These are phyloP conservation scores for Galerina sulciceps DNA, from an alignment of 768 basidiomycete genomes.

Conservation along the genomic window DNA sequence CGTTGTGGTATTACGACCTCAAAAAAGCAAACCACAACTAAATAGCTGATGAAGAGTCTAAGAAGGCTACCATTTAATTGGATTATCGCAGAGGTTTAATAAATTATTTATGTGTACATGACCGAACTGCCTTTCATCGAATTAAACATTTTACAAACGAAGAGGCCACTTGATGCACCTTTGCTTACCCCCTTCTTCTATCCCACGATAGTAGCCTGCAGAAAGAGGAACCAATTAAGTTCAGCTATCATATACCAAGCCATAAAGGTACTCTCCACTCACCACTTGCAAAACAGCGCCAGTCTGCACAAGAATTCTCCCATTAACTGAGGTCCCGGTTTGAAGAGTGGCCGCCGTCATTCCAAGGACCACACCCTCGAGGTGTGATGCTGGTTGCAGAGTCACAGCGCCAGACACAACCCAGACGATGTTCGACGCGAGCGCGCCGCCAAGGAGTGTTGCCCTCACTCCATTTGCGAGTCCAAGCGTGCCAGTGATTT, in stretches of 20 bases:
- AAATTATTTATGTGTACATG: no score
- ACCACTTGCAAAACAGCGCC: conserved; percentile 17
- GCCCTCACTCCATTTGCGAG: conserved; percentile 5
- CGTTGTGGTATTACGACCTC: no score
- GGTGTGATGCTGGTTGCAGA: conserved; percentile 13
- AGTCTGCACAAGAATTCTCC: conserved; percentile 25
- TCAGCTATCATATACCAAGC: neutral
- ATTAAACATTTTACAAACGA: no score
- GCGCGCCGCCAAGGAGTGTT: conserved; percentile 22
- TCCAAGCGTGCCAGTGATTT: conserved; percentile 18
- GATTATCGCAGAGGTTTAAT: no score
- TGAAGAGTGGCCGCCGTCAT: conserved; percentile 14
- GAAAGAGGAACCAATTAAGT: neutral
- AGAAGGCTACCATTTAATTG: no score
- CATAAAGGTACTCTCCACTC: neutral
- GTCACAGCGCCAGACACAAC: conserved; percentile 16
- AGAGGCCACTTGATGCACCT: no score
- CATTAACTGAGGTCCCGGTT: conserved; percentile 19
- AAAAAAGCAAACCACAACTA: no score
- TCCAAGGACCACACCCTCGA: conserved; percentile 22
- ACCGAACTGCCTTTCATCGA: no score
- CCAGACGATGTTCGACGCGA: conserved; percentile 25
- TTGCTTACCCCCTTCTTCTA: neutral
- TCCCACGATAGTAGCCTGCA: neutral
- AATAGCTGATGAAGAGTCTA: no score